phyloP scores from a whole-genome alignment of 2,329 filamentous ascomycete species.

The Trichophyton rubrum region DNA sequence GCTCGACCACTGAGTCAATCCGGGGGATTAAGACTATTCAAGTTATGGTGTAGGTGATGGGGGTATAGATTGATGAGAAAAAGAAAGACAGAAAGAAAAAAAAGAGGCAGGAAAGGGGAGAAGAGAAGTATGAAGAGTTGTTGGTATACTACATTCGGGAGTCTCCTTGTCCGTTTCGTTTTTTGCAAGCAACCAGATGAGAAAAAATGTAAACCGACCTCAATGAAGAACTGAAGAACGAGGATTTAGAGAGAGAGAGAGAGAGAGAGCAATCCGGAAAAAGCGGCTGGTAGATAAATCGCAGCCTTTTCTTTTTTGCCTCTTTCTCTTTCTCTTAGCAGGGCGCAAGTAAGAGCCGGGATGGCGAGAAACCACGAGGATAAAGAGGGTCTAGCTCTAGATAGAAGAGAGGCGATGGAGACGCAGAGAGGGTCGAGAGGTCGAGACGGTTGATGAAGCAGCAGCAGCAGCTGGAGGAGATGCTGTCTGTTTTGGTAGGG shows the following conservation, averaged over 20 bases:
- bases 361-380: not conserved
- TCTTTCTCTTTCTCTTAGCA: not conserved
- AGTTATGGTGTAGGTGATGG: not conserved
- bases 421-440: not conserved
- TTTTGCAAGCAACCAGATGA: no score
- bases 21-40: not conserved
- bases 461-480: not conserved
- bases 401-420: not conserved
- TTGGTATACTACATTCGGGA: not conserved
- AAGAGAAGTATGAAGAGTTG: not conserved
- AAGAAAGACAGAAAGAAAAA: not conserved
- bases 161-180: not conserved
- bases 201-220: no score
- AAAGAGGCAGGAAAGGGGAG: not conserved
- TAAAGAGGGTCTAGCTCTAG: not conserved
- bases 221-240: not conserved
- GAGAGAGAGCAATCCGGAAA: not conserved
- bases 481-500: not conserved
- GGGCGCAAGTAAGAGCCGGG: not conserved
- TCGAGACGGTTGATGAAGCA: no score
- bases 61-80: not conserved
- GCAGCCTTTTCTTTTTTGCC: no score
- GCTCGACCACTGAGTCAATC: not conserved
- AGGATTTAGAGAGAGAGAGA: not conserved
- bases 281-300: not conserved